Percentiles rank a stretch among this genome's conserved stretches.
Conservation (phyloP, 441 rosid species). For the Adansonia grandidieri region DNA sequence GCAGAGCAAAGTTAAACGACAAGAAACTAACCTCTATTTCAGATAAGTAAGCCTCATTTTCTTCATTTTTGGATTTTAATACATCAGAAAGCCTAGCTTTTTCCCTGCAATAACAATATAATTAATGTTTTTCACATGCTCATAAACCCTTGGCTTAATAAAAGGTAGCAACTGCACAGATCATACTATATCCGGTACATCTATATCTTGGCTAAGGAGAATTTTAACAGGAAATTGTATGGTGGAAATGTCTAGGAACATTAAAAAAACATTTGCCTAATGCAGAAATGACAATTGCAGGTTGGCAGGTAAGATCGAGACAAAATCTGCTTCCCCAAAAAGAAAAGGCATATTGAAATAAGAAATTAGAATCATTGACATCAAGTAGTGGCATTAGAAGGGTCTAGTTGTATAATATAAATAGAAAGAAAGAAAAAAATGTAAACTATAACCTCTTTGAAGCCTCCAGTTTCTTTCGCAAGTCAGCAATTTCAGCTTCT, state of each 20-base stretch:
- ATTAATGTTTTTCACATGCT: constrained; percentile 24
- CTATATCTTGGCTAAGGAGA: constrained; percentile 7
- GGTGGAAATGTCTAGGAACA: neutral
- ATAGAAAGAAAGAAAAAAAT: too few relatives aligned
- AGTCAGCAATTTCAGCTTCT: constrained; percentile 96
- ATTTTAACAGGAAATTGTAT: neutral
- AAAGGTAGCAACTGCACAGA: neutral
- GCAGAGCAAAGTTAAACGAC: constrained; percentile 23
- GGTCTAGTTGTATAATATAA: constrained; percentile 18
- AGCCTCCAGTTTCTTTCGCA: constrained; percentile 81
- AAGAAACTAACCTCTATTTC: constrained; percentile 83
- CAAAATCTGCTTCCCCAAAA: neutral
- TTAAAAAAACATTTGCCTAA: constrained; percentile 14
- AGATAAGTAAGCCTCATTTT: constrained; percentile 85
- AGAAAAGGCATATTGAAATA: neutral
- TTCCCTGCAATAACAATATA: constrained; percentile 61
- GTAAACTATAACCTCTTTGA: constrained; percentile 67
- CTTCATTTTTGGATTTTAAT: constrained; percentile 86
- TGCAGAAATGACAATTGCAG: neutral
- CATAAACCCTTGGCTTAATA: constrained; percentile 12
- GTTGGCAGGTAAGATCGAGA: neutral
- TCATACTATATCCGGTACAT: neutral
- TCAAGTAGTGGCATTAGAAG: neutral
- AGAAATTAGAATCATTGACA: constrained; percentile 10
- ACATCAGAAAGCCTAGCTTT: constrained; percentile 56